phyloP scores from a whole-genome alignment of 2,329 filamentous ascomycete genomes.

The Stemphylium vesicarium region DNA sequence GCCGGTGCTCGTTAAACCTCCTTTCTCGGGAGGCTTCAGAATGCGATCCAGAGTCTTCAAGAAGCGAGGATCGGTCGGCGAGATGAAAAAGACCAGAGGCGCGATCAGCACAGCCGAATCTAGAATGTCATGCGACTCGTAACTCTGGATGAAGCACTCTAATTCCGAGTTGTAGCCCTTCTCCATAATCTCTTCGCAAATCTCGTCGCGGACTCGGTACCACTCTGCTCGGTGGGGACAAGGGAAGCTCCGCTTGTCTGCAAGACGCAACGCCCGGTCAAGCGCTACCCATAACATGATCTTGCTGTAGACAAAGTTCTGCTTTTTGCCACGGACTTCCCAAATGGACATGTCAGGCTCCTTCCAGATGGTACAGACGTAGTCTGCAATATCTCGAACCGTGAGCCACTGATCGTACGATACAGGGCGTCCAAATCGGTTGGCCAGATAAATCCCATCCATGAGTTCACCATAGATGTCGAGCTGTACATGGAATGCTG shows the following conservation, averaged over 20 bases:
- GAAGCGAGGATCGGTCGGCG: conserved; percentile 78
- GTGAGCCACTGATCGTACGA: conserved; percentile 78
- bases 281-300: conserved; percentile 85
- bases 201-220: conserved; percentile 68
- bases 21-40: conserved; percentile 73
- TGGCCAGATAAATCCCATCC: conserved; percentile 78
- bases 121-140: conserved; percentile 71
- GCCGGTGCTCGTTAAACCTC: conserved; percentile 75
- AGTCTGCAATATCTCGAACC: conserved; percentile 72
- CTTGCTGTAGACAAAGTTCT: conserved; percentile 82
- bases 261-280: conserved; percentile 74
- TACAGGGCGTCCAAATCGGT: conserved; percentile 76
- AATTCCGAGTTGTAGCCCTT: conserved; percentile 76
- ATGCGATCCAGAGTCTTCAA: conserved; percentile 74
- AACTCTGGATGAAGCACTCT: conserved; percentile 76
- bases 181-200: conserved; percentile 81
- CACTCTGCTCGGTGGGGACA: conserved; percentile 73
- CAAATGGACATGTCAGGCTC: conserved; percentile 80
- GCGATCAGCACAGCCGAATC: conserved; percentile 79
- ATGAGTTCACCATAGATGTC: conserved; percentile 82
- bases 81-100: conserved; percentile 79
- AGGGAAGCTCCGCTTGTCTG: conserved; percentile 77
- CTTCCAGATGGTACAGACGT: conserved; percentile 71
- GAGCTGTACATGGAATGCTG: conserved; percentile 76
- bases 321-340: conserved; percentile 77